Evolutionary conservation across 2,329 filamentous ascomycete species (phyloP), one percentile per base, ranked within the genome.

Genomic region (Knoxdaviesia capensis): DNA sequence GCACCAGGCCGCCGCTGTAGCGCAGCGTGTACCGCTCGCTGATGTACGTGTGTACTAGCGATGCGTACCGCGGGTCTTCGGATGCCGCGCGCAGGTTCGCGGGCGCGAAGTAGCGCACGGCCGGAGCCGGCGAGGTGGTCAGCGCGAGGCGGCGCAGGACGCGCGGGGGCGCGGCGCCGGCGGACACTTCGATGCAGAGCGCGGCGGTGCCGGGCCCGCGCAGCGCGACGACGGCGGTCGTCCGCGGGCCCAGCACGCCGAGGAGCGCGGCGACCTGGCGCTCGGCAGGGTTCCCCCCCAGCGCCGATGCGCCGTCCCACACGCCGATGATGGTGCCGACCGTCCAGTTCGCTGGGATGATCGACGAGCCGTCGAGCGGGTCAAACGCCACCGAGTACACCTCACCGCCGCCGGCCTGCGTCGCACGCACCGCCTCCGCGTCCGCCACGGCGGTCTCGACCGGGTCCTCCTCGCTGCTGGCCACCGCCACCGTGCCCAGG

Each of bases 331-430:
- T 77, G 39, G 71, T 65, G 28, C 69, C 69, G 6, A 74, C 69
- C 1, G 66, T 61, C 69, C 69, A 74, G 50, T 73, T 73, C 1
- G 69, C 61, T 1, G 60, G 66, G 37, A 74, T 71, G 49, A 74
- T 73, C 46, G 69, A 76, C 53, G 68, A 73, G 7, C 74, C 74
- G 48, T 78, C 74, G 0, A 78, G 63, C 0, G 74, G 74, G 48
- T 78, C 74, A 48, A 77, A 78, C 0, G 71, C 72, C 6, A 76
- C 55, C 0, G 71, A 67, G 54, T 77, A 77, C 31, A 56, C 51
- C 48, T 74, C 66, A 2, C 42, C 7, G 7, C 40, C 6, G 7
- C 41, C 40, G 11, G 8, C 31, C 9, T 41, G n/a, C 6, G n/a
- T n/a, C n/a, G 33, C 11, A 6, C 41, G 32, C 3, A 44, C 28